phyloP scores from a whole-genome alignment of 306 rosid species.

The Cajanus cajan region DNA sequence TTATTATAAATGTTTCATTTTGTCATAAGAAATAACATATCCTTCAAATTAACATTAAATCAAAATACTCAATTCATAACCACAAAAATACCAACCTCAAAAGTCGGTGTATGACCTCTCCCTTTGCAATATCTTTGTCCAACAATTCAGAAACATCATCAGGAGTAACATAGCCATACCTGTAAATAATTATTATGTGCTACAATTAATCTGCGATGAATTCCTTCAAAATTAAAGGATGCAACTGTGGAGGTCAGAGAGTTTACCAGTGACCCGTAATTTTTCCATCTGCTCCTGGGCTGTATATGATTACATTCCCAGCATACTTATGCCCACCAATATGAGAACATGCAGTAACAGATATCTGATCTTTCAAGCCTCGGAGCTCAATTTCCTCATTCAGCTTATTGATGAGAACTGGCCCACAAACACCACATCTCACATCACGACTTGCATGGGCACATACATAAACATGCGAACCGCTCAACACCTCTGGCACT shows the following conservation, averaged over 20 bases:
- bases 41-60: constrained; percentile 7
- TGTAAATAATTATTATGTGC: constrained; percentile 33
- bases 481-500: constrained; percentile 52
- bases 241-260: neutral
- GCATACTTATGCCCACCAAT: constrained; percentile 93
- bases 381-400: constrained; percentile 61
- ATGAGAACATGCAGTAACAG: constrained; percentile 77
- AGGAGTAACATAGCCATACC: constrained; percentile 91
- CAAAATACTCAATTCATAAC: constrained; percentile 2
- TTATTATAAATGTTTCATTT: neutral
- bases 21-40: neutral
- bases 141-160: constrained; percentile 74
- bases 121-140: constrained; percentile 78
- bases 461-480: constrained; percentile 74
- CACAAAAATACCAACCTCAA: constrained; percentile 64
- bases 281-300: constrained; percentile 61
- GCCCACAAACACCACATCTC: constrained; percentile 95
- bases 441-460: constrained; percentile 84
- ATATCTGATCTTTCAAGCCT: constrained; percentile 62
- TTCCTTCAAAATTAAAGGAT: neutral
- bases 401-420: constrained; percentile 65
- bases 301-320: constrained; percentile 74
- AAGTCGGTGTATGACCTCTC: constrained; percentile 64
- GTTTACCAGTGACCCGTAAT: constrained; percentile 81
- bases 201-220: neutral